Base-by-base conservation (phyloP, 176 grass and related monocot genomes). In the Tillandsia leiboldiana region DNA sequence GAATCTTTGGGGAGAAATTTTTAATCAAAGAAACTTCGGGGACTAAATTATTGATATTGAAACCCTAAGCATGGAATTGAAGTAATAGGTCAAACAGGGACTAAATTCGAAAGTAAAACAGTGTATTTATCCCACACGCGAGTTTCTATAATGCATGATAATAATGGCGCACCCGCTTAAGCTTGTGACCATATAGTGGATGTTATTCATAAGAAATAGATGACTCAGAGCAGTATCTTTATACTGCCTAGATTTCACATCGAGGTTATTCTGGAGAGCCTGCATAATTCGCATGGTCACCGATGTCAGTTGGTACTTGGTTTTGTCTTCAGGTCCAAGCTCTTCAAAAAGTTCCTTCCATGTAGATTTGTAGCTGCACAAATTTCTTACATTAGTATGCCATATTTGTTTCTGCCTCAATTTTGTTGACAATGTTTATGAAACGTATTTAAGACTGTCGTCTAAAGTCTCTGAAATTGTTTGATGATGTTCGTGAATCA, bases 131-230 rank as follows among this genome's bases (percentile, higher is more conserved):
- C 11, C 48, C 51, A 23, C 71, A 15, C 27, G 52, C 50, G 57
- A 33, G 2, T 10, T 69, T 13, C 80, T 71, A 10, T 27, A 51
- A 48, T 2, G 14, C 17, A 49, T 9, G 70, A 64, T 22, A 77
- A 24, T 54, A 63, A 8, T 49, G 73, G 50, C 76, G 70, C 86
- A 99, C 94, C 89, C 90, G 65, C 82, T 75, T 15, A 99, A 79
- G 75, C 86, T 93, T 86, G 78, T 90, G 49, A 99, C 89, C 24
- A 99, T 88, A 76, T 99, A 90, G 59, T 93, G 94, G 70, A 90
- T 99, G 74, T 99, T 99, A 53, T 99, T 99, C 94, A 99, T 93
- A 28, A 99, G 69, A 89, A 99, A 99, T 70, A 99, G 70, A 56
- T 86, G 71, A 47, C 86, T 90, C 69, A 93, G 62, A 70, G 94